phyloP scores from a whole-genome alignment of 345 rosid genomes.

The Pelargonium nanum region DNA sequence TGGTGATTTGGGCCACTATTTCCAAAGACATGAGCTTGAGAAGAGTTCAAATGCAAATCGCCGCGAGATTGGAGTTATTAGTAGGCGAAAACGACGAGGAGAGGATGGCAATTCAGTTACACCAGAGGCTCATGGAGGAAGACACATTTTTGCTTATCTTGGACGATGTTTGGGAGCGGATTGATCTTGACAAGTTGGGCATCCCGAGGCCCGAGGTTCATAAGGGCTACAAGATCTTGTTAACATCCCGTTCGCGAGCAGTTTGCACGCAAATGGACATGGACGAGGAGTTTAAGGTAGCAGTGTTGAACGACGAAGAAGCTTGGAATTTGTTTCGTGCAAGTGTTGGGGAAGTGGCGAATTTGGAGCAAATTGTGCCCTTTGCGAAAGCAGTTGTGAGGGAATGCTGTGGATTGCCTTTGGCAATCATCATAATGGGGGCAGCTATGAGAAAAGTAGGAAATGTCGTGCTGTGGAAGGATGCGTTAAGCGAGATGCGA shows the following conservation, averaged over 20 bases:
- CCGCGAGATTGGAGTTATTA: background rate
- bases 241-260: slow-evolving; percentile 15
- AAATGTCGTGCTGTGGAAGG: slow-evolving; percentile 23
- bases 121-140: slow-evolving; percentile 2
- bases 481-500: slow-evolving; percentile 24
- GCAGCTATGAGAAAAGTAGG: slow-evolving; percentile 27
- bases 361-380: slow-evolving; percentile 16
- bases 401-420: slow-evolving; percentile 38
- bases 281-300: slow-evolving; percentile 11
- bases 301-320: slow-evolving; percentile 12
- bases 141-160: slow-evolving; percentile 21
- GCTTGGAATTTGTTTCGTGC: slow-evolving; percentile 19
- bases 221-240: slow-evolving; percentile 12
- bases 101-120: slow-evolving; percentile 13
- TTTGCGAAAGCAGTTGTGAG: slow-evolving; percentile 14
- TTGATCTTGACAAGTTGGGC: slow-evolving; percentile 14
- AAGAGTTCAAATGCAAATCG: background rate
- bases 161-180: slow-evolving; percentile 23
- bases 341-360: slow-evolving; percentile 11
- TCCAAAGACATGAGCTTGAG: background rate
- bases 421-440: slow-evolving; percentile 35
- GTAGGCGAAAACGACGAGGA: background rate
- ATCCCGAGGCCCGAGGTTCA: slow-evolving; percentile 12
- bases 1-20: background rate
- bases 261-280: slow-evolving; percentile 19